phyloP scores from a whole-genome alignment of 2,329 filamentous ascomycete genomes.

The Tolypocladium sp. region DNA sequence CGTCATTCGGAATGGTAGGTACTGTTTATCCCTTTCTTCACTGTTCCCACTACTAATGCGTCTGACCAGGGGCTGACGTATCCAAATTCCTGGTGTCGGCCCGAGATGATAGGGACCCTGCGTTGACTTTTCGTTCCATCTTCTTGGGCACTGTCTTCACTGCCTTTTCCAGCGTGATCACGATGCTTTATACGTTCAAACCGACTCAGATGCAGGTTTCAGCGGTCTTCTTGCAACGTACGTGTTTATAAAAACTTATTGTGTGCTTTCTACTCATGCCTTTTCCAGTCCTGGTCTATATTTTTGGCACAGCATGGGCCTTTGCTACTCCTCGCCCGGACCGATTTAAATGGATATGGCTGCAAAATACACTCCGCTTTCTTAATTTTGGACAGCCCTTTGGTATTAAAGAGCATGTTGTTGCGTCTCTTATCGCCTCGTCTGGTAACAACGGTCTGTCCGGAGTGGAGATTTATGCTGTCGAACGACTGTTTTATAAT shows the following conservation, averaged over 20 bases:
- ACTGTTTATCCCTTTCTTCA: too few species aligned
- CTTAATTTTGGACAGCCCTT: conserved; percentile 9
- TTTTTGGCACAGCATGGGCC: not conserved
- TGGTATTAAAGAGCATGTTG: conserved; percentile 11
- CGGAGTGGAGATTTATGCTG: conserved; percentile 11
- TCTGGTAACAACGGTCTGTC: conserved; percentile 10
- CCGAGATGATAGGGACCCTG: conserved; percentile 10
- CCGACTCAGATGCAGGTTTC: conserved; percentile 9
- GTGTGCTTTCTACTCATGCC: not conserved
- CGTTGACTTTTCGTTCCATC: conserved; percentile 11
- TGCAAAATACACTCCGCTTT: conserved; percentile 5
- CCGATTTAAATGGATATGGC: not conserved
- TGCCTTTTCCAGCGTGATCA: conserved; percentile 11
- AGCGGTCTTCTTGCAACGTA: conserved; percentile 8
- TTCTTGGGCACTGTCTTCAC: conserved; percentile 10
- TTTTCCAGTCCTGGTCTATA: not conserved
- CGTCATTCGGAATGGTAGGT: not conserved
- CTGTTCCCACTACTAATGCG: not conserved
- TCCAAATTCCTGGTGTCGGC: conserved; percentile 10
- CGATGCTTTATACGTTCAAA: conserved; percentile 11
- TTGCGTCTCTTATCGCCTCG: conserved; percentile 10
- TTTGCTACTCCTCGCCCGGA: not conserved
- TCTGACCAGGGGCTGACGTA: conserved; percentile 5
- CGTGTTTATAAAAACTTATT: not conserved
- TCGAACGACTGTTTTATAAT: conserved; percentile 11